These are phyloP conservation scores for Lantana camara DNA, from an alignment of 257 asterid species.

Conservation along the genomic window DNA sequence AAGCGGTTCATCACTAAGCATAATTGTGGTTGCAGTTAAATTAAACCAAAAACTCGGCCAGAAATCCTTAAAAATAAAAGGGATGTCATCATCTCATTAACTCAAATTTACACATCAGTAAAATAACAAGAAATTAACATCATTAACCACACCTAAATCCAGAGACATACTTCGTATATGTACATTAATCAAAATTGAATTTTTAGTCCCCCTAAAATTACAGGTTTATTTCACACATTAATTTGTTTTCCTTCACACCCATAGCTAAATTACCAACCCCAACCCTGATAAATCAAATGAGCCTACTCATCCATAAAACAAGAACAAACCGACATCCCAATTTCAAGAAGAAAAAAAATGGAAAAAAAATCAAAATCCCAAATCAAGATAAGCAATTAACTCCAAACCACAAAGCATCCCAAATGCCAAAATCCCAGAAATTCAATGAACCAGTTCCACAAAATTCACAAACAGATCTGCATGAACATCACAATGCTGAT, in stretches of 20 bases:
- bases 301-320: conserved; percentile 5
- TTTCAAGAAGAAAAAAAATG: background rate
- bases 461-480: conserved; percentile 28
- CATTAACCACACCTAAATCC: conserved; percentile 7
- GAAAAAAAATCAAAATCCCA: background rate
- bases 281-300: conserved; percentile 9
- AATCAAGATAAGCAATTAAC: background rate
- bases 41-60: background rate
- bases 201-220: too few relatives aligned
- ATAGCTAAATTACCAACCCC: too few relatives aligned
- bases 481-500: conserved; percentile 20
- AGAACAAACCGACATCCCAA: conserved; percentile 11
- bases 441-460: background rate
- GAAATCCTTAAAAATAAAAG: conserved; percentile 8
- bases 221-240: too few relatives aligned
- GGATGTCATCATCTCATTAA: background rate
- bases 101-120: background rate
- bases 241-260: too few relatives aligned
- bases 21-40: background rate
- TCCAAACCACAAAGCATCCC: background rate
- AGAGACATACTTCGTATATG: background rate
- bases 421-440: conserved; percentile 3
- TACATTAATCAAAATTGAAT: too few relatives aligned
- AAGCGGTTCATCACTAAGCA: background rate
- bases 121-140: conserved; percentile 1